phyloP scores from a whole-genome alignment of 2,329 filamentous ascomycete species.

The Lomentospora prolificans region DNA sequence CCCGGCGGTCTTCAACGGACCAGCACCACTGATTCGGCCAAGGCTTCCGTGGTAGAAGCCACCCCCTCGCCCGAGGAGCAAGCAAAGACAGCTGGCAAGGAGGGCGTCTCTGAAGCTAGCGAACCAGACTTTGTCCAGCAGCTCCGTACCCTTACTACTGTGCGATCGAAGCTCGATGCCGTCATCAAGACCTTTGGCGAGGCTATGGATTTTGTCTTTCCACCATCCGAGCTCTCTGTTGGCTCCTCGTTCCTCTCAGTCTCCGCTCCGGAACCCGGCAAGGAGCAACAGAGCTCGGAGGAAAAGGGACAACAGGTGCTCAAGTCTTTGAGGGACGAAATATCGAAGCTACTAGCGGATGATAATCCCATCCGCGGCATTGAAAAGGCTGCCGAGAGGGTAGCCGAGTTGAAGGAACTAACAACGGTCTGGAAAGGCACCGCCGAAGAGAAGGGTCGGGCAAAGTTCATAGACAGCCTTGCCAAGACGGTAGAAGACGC shows the following conservation, averaged over 20 bases:
- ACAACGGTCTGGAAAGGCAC: conserved; percentile 89
- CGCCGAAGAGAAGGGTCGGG: conserved; percentile 79
- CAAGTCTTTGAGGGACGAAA: conserved; percentile 59
- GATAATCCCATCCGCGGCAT: conserved; percentile 55
- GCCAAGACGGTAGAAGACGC: conserved; percentile 75
- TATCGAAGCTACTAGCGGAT: conserved; percentile 53
- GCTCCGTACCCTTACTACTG: conserved; percentile 71
- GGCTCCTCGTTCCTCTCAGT: conserved; percentile 83
- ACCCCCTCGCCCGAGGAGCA: background rate
- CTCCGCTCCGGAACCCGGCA: conserved; percentile 68
- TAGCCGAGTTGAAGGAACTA: conserved; percentile 69
- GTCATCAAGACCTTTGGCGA: conserved; percentile 90
- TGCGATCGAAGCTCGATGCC: conserved; percentile 73
- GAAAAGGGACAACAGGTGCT: conserved; percentile 81
- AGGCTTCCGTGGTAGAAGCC: too few species aligned
- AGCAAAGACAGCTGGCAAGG: conserved; percentile 9
- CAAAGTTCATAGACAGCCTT: conserved; percentile 71
- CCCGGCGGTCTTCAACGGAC: conserved; percentile 36
- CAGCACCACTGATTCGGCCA: conserved; percentile 6
- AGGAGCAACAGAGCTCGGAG: conserved; percentile 57
- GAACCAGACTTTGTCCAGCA: conserved; percentile 65
- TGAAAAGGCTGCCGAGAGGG: conserved; percentile 60
- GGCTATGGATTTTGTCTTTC: conserved; percentile 90
- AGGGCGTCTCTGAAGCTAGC: conserved; percentile 10
- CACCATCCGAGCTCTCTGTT: conserved; percentile 76